These are phyloP conservation scores for Calonectria multiphialidica DNA, from an alignment of 2,329 filamentous ascomycete genomes.

Conservation along the genomic window DNA sequence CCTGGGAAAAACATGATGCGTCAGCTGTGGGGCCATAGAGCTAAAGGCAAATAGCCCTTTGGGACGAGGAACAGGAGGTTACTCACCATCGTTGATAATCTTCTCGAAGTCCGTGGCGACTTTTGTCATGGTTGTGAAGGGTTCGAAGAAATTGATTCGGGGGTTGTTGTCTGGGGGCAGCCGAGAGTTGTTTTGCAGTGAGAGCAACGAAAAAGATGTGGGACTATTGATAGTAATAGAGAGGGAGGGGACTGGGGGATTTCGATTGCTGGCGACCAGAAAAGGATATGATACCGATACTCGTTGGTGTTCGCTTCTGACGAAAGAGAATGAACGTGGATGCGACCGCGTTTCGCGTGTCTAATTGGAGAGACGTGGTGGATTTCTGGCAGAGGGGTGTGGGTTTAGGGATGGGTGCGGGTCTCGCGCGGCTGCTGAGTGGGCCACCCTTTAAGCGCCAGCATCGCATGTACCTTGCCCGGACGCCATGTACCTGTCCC, in stretches of 20 bases:
- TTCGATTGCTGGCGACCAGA: background rate
- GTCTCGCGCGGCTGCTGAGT: constrained; percentile 23
- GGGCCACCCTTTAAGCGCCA: background rate
- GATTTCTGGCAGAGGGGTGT: constrained; percentile 28
- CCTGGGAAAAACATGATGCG: constrained; percentile 50
- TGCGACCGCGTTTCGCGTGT: constrained; percentile 44
- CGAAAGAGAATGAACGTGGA: constrained; percentile 31
- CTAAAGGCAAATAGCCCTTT: background rate
- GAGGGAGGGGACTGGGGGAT: background rate
- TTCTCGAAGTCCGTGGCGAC: constrained; percentile 65
- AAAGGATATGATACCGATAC: constrained; percentile 1
- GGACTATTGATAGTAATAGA: background rate
- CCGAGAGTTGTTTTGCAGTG: background rate
- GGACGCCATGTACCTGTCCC: background rate
- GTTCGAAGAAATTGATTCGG: background rate
- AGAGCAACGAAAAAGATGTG: background rate
- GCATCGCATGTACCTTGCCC: background rate
- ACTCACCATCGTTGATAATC: constrained; percentile 65
- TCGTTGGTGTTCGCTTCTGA: constrained; percentile 12
- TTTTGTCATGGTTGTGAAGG: constrained; percentile 52
- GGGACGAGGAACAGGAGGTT: background rate
- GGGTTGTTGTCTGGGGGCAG: background rate
- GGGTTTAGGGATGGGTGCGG: constrained; percentile 17
- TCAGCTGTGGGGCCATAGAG: constrained; percentile 7
- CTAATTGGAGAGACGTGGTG: constrained; percentile 32